phyloP scores from a whole-genome alignment of 2,329 filamentous ascomycete genomes.

The Dactylellina parvicollis region DNA sequence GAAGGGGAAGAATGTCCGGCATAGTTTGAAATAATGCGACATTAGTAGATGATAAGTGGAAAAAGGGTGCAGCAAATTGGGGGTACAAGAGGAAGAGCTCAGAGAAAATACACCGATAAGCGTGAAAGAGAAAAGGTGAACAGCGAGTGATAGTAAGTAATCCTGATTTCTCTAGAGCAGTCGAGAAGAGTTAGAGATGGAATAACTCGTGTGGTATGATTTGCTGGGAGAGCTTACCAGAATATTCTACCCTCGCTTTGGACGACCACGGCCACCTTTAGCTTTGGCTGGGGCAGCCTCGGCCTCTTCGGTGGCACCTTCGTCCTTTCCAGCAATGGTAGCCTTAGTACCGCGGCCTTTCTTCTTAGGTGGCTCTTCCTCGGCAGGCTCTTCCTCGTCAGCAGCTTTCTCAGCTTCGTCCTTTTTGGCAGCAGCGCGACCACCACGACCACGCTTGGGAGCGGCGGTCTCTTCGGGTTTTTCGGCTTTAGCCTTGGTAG shows the following conservation, averaged over 20 bases:
- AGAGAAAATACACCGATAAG: too few relatives aligned
- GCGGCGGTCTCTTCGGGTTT: slow-evolving; percentile 22
- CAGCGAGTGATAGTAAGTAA: too few relatives aligned
- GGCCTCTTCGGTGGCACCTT: slow-evolving; percentile 12
- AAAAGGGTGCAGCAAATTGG: too few relatives aligned
- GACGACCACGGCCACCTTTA: slow-evolving; percentile 31
- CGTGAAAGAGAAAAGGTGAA: too few relatives aligned
- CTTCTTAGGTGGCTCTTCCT: slow-evolving; percentile 39
- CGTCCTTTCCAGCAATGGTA: slow-evolving; percentile 33
- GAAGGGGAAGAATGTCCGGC: too few relatives aligned
- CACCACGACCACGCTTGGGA: slow-evolving; percentile 5
- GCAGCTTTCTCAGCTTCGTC: slow-evolving; percentile 8
- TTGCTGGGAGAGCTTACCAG: not conserved
- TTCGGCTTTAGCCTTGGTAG: slow-evolving; percentile 20
- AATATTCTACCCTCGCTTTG: slow-evolving; percentile 31
- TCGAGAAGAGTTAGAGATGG: not conserved
- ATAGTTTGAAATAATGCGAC: too few relatives aligned
- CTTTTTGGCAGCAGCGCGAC: slow-evolving; percentile 23
- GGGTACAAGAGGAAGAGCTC: too few relatives aligned
- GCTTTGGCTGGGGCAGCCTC: slow-evolving; percentile 26
- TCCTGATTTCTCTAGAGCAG: not conserved
- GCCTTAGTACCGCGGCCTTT: slow-evolving; percentile 26
- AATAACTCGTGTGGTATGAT: not conserved
- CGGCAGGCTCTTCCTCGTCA: slow-evolving; percentile 8
- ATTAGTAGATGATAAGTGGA: too few relatives aligned